These are phyloP conservation scores for Crithidia mellificae DNA, from an alignment of 208 protist genomes.

Conservation along the genomic window DNA sequence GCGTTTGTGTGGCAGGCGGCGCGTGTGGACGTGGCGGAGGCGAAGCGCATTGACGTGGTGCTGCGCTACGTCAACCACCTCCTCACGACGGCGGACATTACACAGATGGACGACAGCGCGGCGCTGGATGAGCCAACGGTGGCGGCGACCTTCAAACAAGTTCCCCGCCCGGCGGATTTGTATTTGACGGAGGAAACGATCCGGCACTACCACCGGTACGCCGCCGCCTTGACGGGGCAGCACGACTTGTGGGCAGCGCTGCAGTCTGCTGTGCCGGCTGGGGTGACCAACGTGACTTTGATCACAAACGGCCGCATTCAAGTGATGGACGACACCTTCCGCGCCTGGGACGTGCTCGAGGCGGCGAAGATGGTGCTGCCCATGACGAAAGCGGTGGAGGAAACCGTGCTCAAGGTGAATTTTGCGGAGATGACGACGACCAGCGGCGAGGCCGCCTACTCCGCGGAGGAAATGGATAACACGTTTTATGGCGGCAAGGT, in stretches of 20 bases:
- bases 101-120: neutral
- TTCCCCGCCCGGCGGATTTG: conserved; percentile 18
- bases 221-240: neutral
- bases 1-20: conserved; percentile 14
- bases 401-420: conserved; percentile 35
- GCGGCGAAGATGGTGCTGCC: conserved; percentile 21
- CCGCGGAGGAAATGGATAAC: conserved; percentile 35
- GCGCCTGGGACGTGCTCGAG: conserved; percentile 37
- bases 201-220: neutral
- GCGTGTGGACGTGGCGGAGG: conserved; percentile 3
- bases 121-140: conserved; percentile 8
- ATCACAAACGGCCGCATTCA: conserved; percentile 58
- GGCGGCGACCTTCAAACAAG: conserved; percentile 2
- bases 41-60: conserved; percentile 2
- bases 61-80: conserved; percentile 20
- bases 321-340: conserved; percentile 41
- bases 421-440: conserved; percentile 36
- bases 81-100: neutral
- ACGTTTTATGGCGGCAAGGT: conserved; percentile 48
- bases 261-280: neutral
- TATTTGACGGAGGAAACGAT: neutral
- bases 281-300: conserved; percentile 12
- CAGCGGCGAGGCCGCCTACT: conserved; percentile 12
- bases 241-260: conserved; percentile 15
- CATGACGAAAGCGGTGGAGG: conserved; percentile 27